Percentiles rank a stretch among this genome's conserved stretches.
phyloP scores from a whole-genome alignment of 2,329 filamentous ascomycete genomes.

The Botrytis squamosa region DNA sequence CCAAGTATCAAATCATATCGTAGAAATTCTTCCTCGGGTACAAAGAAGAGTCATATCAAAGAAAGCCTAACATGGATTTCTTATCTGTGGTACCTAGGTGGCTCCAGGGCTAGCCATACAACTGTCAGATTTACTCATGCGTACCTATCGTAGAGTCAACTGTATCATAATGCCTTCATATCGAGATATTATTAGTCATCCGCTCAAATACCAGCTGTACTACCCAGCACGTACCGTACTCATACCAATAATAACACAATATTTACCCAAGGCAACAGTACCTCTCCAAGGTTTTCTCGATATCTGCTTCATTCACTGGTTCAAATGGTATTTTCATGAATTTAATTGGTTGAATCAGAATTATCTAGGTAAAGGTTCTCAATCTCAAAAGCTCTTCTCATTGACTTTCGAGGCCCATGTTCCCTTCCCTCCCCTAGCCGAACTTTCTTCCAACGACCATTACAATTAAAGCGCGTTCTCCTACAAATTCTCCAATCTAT shows the following conservation, averaged over 20 bases:
- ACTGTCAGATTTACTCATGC: not conserved
- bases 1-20: not conserved
- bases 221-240: no score
- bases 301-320: conserved; percentile 21
- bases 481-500: conserved; percentile 24
- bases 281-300: not conserved
- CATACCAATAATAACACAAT: not conserved
- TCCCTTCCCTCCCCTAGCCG: conserved; percentile 14
- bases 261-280: conserved; percentile 19
- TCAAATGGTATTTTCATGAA: not conserved
- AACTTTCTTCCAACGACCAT: conserved; percentile 18
- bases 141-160: not conserved
- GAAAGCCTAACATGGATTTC: not conserved
- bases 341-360: conserved; percentile 23
- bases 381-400: conserved; percentile 6
- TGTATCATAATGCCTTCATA: not conserved
- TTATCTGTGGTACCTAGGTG: not conserved
- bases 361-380: not conserved
- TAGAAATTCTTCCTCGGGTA: not conserved
- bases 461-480: conserved; percentile 15
- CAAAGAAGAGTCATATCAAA: conserved; percentile 10
- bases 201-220: not conserved
- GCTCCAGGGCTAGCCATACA: not conserved
- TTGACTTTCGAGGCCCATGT: not conserved
- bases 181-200: not conserved